These are phyloP conservation scores for Clarireedia hainanense DNA, from an alignment of 2,329 filamentous ascomycete genomes.

Conservation along the genomic window DNA sequence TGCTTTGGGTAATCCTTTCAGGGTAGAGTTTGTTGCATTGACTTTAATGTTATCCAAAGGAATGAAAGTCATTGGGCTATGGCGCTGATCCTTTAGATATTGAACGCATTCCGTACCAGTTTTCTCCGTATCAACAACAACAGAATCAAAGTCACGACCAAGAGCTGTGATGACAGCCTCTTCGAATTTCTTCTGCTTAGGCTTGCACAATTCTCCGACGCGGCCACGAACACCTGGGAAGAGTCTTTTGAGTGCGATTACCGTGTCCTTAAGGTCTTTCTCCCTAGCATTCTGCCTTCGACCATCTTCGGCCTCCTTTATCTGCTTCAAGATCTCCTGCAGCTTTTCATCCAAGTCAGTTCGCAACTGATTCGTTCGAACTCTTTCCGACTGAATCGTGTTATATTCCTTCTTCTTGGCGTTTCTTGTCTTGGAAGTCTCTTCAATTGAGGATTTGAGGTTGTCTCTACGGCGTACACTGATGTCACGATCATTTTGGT, in stretches of 20 bases:
- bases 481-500: constrained; percentile 62
- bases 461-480: constrained; percentile 61
- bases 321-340: constrained; percentile 68
- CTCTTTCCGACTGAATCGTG: constrained; percentile 72
- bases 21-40: constrained; percentile 77
- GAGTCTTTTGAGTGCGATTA: constrained; percentile 79
- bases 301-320: constrained; percentile 79
- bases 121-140: constrained; percentile 92
- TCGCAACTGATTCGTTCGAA: constrained; percentile 70
- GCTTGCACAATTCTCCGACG: constrained; percentile 84
- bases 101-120: constrained; percentile 90
- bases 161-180: constrained; percentile 89
- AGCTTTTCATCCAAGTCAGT: constrained; percentile 92
- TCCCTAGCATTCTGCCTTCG: constrained; percentile 82
- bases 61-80: constrained; percentile 85
- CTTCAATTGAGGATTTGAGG: constrained; percentile 54
- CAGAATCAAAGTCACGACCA: constrained; percentile 86
- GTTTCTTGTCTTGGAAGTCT: constrained; percentile 70
- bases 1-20: constrained; percentile 82
- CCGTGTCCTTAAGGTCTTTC: constrained; percentile 68
- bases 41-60: constrained; percentile 97
- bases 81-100: constrained; percentile 84
- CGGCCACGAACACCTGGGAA: constrained; percentile 88
- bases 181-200: constrained; percentile 94
- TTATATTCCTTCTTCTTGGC: constrained; percentile 88